Conservation (phyloP, 2,329 filamentous ascomycete species). For the Zopfia rhizophila region DNA sequence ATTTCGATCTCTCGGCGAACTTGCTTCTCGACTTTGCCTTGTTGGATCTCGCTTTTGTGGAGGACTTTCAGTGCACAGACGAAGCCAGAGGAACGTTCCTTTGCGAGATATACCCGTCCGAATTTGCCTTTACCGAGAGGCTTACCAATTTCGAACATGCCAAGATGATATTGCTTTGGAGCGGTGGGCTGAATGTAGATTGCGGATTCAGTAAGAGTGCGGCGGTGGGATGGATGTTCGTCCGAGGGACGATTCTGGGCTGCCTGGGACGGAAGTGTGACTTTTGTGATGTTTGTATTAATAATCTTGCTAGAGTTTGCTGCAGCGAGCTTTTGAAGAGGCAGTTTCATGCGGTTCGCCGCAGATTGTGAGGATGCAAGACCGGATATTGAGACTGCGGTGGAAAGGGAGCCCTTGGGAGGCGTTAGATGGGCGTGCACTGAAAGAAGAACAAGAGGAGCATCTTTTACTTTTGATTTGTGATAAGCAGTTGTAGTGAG, state of each 20-base stretch:
- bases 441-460: background rate
- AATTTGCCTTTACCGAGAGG: conserved; percentile 90
- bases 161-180: conserved; percentile 76
- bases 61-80: conserved; percentile 88
- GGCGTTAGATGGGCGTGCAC: conserved; percentile 30
- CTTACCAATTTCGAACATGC: conserved; percentile 93
- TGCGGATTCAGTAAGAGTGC: conserved; percentile 61
- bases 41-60: conserved; percentile 83
- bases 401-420: conserved; percentile 58
- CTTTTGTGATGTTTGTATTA: conserved; percentile 64
- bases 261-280: conserved; percentile 74
- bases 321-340: conserved; percentile 85
- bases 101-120: conserved; percentile 84
- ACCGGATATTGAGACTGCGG: conserved; percentile 59
- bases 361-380: conserved; percentile 55
- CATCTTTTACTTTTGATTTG: conserved; percentile 77
- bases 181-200: conserved; percentile 49
- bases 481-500: conserved; percentile 68
- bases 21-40: conserved; percentile 86
- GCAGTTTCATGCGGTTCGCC: conserved; percentile 73
- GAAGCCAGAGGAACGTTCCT: conserved; percentile 81
- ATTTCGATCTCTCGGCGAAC: conserved; percentile 90
- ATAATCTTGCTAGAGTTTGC: conserved; percentile 69
- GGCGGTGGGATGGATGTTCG: conserved; percentile 49
- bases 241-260: conserved; percentile 61